A percentile compares a stretch with the other conserved stretches of the same genome.
phyloP scores from a whole-genome alignment of 106 monocot species.

The Posidonia australis region DNA sequence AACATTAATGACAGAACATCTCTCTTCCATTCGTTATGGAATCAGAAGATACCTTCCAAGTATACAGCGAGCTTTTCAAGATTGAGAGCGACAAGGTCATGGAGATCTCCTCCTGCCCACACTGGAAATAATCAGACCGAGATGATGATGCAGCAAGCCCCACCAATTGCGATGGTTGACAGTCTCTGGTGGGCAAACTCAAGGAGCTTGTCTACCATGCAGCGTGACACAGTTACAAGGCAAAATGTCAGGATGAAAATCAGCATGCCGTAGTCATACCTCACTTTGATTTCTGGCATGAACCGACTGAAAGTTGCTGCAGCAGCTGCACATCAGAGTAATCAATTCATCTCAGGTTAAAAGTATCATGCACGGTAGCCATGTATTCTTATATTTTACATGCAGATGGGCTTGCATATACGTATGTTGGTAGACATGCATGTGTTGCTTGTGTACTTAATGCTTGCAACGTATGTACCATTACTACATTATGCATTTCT shows the following conservation, averaged over 20 bases:
- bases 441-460: too few relatives aligned
- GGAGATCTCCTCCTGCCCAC: slow-evolving; percentile 54
- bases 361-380: too few relatives aligned
- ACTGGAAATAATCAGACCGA: slow-evolving; percentile 39
- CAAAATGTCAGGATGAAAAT: slow-evolving; percentile 39
- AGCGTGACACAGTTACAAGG: slow-evolving; percentile 37
- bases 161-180: slow-evolving; percentile 38
- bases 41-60: slow-evolving; percentile 30
- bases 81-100: slow-evolving; percentile 22
- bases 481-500: too few relatives aligned
- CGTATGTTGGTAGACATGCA: too few relatives aligned
- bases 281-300: slow-evolving; percentile 30
- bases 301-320: slow-evolving; percentile 43
- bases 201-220: slow-evolving; percentile 30
- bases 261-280: slow-evolving; percentile 44
- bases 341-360: too few relatives aligned
- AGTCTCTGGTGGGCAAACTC: slow-evolving; percentile 27
- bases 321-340: slow-evolving; percentile 35
- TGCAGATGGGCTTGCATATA: too few relatives aligned
- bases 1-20: background rate
- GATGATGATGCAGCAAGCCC: slow-evolving; percentile 21
- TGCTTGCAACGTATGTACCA: too few relatives aligned
- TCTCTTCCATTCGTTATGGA: background rate
- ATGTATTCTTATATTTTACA: too few relatives aligned
- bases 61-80: slow-evolving; percentile 34